Evolutionary conservation across 2,329 filamentous ascomycete genomes (phyloP), one percentile per base, ranked within the genome.

Genomic region (Sclerotinia minor): DNA sequence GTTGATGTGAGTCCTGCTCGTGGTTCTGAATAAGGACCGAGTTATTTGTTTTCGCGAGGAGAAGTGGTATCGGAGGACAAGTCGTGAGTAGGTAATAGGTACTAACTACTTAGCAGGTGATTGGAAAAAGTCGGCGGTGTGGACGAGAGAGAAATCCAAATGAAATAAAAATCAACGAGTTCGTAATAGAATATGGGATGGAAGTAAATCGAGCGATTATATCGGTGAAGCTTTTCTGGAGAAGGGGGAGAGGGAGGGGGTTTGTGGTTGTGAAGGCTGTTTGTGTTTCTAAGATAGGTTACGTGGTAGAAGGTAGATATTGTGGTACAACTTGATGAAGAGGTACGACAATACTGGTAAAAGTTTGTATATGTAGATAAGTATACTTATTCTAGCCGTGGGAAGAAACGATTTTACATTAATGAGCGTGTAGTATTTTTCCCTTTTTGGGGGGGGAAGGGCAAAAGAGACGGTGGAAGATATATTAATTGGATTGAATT

Each of bases 1-100:
- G 11, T 60, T 35, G 38, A 47, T 29, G 17, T 63, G 59, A 63
- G 59, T 63, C 59, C 59, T 50, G 59, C 59, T 63, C 59, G 59
- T 49, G 29, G 26, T 19, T 63, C 50, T 41, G 32, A 32, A 63
- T 50, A 50, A 63, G 59, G 45, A 50, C 29, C 24, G 59, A 50
- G 32, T 63, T 50, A 8, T 21, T 35, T 38, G 44, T 21, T 38
- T 57, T 38, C 59, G 59, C 45, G 59, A 50, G n/a, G 29, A 50
- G 59, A 63, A 49, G 17, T 15, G n/a, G 19, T 63, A 38, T 59
- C 57, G 57, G 45, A 59, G 57, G 57, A 45, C 24, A 45, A 58
- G 32, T 50, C n/a, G 45, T 63, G 45, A 35, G 32, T 38, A 38
- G 26, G 44, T 19, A 49, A 7, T 35, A 38, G 38, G 38, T 8